These are phyloP conservation scores for Cyathus striatus DNA, from an alignment of 768 basidiomycete species.

Conservation along the genomic window DNA sequence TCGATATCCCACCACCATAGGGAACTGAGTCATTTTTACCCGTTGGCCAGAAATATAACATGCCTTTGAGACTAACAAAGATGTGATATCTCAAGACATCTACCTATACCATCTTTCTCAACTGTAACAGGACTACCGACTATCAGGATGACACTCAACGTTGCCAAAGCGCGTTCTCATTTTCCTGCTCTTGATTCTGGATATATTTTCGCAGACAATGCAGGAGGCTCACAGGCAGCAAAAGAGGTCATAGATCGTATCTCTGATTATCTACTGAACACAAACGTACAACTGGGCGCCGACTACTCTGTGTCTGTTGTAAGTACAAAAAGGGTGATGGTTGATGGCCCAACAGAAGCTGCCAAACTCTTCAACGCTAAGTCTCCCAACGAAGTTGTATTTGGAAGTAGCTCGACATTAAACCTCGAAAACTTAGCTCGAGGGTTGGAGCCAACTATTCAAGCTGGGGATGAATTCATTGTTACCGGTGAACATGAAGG, in stretches of 20 bases:
- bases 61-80: background rate
- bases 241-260: slow-evolving; percentile 53
- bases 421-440: slow-evolving; percentile 66
- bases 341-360: slow-evolving; percentile 44
- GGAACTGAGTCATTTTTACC: background rate
- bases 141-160: slow-evolving; percentile 24
- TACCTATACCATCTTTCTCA: background rate
- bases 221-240: slow-evolving; percentile 66
- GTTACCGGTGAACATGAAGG: slow-evolving; percentile 81
- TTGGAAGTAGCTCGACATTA: slow-evolving; percentile 63
- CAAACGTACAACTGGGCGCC: slow-evolving; percentile 72
- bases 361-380: slow-evolving; percentile 60
- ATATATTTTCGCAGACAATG: slow-evolving; percentile 72
- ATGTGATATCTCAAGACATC: background rate
- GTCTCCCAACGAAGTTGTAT: slow-evolving; percentile 59
- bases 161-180: slow-evolving; percentile 45
- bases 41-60: background rate
- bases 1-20: too few species aligned
- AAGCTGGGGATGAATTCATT: slow-evolving; percentile 67
- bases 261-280: slow-evolving; percentile 63
- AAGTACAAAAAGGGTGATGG: slow-evolving; percentile 44
- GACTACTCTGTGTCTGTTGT: slow-evolving; percentile 55
- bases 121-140: background rate
- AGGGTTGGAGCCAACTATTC: slow-evolving; percentile 49
- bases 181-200: slow-evolving; percentile 60